A percentile compares a stretch with the other conserved stretches of the same genome.
These are phyloP conservation scores for Orbilia oligospora DNA, from an alignment of 2,329 filamentous ascomycete genomes.

Conservation along the genomic window DNA sequence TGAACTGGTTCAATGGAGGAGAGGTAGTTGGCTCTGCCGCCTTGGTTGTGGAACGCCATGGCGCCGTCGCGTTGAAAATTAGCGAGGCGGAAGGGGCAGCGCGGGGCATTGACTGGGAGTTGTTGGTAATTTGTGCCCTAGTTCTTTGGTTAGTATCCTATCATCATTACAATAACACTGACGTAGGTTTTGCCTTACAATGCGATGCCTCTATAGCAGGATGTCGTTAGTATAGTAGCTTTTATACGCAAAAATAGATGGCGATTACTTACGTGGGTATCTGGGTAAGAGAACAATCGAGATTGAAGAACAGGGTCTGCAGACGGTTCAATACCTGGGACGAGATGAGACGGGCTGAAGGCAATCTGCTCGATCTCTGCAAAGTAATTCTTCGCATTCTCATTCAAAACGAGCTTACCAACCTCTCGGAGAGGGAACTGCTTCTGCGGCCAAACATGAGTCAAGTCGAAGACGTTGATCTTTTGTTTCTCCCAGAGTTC, in stretches of 20 bases:
- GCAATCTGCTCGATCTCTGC: conserved; percentile 79
- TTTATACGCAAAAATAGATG: background rate
- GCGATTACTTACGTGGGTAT: conserved; percentile 70
- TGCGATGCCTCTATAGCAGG: conserved; percentile 54
- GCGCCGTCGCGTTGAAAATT: conserved; percentile 80
- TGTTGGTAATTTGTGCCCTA: conserved; percentile 75
- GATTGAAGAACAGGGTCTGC: conserved; percentile 79
- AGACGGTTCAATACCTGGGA: conserved; percentile 78
- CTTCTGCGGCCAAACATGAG: conserved; percentile 72
- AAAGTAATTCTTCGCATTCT: conserved; percentile 75
- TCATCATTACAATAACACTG: background rate
- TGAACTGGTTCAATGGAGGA: conserved; percentile 70
- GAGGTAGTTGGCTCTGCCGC: conserved; percentile 75
- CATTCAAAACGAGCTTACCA: conserved; percentile 71
- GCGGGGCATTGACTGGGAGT: conserved; percentile 69
- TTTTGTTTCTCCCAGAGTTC: conserved; percentile 65
- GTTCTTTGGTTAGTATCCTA: conserved; percentile 4
- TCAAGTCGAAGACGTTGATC: conserved; percentile 73
- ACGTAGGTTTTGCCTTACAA: conserved; percentile 34
- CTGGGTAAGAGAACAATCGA: conserved; percentile 79
- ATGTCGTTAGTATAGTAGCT: conserved; percentile 6
- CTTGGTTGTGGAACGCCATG: conserved; percentile 78
- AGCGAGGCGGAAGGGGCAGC: conserved; percentile 68
- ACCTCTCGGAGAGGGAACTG: conserved; percentile 70
- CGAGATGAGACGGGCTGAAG: conserved; percentile 78